These are phyloP conservation scores for Rhytidhysteron rufulum DNA, from an alignment of 2,329 filamentous ascomycete genomes.

Conservation along the genomic window DNA sequence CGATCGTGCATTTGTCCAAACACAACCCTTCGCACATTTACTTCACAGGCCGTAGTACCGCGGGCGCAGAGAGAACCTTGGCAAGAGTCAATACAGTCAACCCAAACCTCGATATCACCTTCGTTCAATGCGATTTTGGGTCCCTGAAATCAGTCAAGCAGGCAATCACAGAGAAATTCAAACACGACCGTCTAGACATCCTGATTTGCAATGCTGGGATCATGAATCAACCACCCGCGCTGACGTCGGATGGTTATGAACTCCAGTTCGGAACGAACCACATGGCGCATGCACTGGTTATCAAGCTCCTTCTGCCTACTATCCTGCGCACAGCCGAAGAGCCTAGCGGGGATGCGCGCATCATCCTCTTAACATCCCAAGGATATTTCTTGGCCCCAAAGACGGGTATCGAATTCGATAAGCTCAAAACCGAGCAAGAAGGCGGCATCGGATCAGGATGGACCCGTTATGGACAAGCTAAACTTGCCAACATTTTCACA, in stretches of 20 bases:
- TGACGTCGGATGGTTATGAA: slow-evolving; percentile 40
- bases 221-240: slow-evolving; percentile 12
- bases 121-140: slow-evolving; percentile 27
- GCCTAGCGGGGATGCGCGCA: slow-evolving; percentile 32
- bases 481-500: slow-evolving; percentile 44
- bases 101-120: slow-evolving; percentile 19
- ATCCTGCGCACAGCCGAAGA: slow-evolving; percentile 31
- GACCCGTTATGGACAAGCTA: slow-evolving; percentile 40
- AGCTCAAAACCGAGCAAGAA: slow-evolving; percentile 19
- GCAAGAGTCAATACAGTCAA: slow-evolving; percentile 19
- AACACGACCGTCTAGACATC: slow-evolving; percentile 30
- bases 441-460: slow-evolving; percentile 13
- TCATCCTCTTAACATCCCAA: slow-evolving; percentile 31
- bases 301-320: slow-evolving; percentile 32
- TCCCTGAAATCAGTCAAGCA: slow-evolving; percentile 20
- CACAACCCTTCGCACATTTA: slow-evolving; percentile 37
- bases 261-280: slow-evolving; percentile 43
- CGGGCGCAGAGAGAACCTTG: slow-evolving; percentile 27
- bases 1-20: slow-evolving; percentile 31
- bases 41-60: slow-evolving; percentile 31
- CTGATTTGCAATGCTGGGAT: slow-evolving; percentile 38
- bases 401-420: slow-evolving; percentile 22
- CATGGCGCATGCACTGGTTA: slow-evolving; percentile 39
- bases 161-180: slow-evolving; percentile 18
- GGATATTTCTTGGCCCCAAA: not conserved